Conservation (phyloP, 352 stramenopile species). For the Globisporangium echinulatum region DNA sequence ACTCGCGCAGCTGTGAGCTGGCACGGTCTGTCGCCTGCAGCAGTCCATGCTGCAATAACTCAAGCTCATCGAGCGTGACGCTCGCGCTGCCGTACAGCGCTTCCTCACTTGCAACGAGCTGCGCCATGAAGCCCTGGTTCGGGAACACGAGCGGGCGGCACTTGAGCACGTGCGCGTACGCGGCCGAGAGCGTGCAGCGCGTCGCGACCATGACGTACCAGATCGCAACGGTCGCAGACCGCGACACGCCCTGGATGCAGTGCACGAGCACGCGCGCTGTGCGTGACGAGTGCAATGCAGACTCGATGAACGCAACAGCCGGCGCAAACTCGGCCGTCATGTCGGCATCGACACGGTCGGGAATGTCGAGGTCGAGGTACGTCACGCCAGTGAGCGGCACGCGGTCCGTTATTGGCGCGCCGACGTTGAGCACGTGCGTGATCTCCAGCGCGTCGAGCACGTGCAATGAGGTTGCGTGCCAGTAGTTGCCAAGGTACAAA, state of each 20-base stretch:
- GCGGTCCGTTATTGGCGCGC: slow-evolving; percentile 49
- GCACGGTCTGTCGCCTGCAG: slow-evolving; percentile 50
- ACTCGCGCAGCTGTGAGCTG: slow-evolving; percentile 45
- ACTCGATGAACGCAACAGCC: slow-evolving; percentile 52
- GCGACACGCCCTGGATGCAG: slow-evolving; percentile 76
- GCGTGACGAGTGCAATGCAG: slow-evolving; percentile 12
- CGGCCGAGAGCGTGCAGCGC: slow-evolving; percentile 62
- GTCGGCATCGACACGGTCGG: slow-evolving; percentile 53
- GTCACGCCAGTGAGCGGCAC: slow-evolving; percentile 43
- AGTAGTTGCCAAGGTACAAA: slow-evolving; percentile 76
- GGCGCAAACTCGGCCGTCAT: slow-evolving; percentile 46
- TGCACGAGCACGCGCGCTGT: slow-evolving; percentile 63
- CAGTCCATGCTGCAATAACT: slow-evolving; percentile 60
- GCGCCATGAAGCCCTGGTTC: slow-evolving; percentile 73
- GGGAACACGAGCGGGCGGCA: slow-evolving; percentile 73
- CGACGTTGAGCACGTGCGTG: slow-evolving; percentile 73
- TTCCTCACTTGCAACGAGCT: slow-evolving; percentile 62
- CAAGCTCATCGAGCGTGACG: slow-evolving; percentile 53
- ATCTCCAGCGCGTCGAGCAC: slow-evolving; percentile 53
- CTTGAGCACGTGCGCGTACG: slow-evolving; percentile 76
- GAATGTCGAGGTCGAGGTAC: slow-evolving; percentile 62
- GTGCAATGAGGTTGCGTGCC: slow-evolving; percentile 60
- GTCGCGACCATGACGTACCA: slow-evolving; percentile 77
- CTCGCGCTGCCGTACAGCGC: slow-evolving; percentile 65
- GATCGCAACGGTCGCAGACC: slow-evolving; percentile 71